Percentiles rank a stretch among this genome's conserved stretches.
These are phyloP conservation scores for Monilinia vaccinii-corymbosi DNA, from an alignment of 2,329 filamentous ascomycete genomes.

Conservation along the genomic window DNA sequence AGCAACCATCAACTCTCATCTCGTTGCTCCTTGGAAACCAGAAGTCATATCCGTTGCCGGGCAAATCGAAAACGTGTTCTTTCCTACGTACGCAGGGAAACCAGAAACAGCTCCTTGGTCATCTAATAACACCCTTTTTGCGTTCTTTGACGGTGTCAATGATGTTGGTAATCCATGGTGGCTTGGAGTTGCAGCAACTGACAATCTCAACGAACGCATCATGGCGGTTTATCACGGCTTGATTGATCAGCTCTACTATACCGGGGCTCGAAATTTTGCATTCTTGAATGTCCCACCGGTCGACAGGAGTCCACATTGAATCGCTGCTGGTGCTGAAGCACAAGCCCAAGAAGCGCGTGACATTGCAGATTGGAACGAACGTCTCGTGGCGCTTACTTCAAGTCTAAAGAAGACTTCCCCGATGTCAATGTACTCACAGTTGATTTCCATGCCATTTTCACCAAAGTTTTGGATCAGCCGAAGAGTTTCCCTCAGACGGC, in stretches of 20 bases:
- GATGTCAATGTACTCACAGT: constrained; percentile 44
- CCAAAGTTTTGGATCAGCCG: constrained; percentile 43
- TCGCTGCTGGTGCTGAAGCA: constrained; percentile 31
- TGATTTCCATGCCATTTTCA: constrained; percentile 44
- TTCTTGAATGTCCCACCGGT: constrained; percentile 51
- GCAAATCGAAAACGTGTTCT: constrained; percentile 34
- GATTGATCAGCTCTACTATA: constrained; percentile 39
- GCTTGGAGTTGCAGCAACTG: constrained; percentile 25
- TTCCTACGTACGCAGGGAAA: constrained; percentile 32
- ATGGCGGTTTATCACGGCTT: constrained; percentile 36
- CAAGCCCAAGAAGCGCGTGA: constrained; percentile 34
- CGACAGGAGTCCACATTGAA: constrained; percentile 43
- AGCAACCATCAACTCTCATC: constrained; percentile 32
- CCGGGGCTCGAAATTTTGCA: constrained; percentile 48
- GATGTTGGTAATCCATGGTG: constrained; percentile 43
- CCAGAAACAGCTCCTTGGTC: constrained; percentile 20
- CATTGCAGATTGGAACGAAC: constrained; percentile 43
- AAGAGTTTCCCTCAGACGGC: constrained; percentile 40
- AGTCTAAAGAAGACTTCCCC: constrained; percentile 25
- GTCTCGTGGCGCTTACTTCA: constrained; percentile 34
- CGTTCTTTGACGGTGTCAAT: constrained; percentile 45
- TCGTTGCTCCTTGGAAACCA: constrained; percentile 31
- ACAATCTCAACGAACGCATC: constrained; percentile 32
- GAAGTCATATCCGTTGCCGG: constrained; percentile 32
- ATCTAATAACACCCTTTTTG: constrained; percentile 19